Evolutionary conservation across 352 stramenopile species (phyloP), one percentile per base, ranked within the genome.

Genomic region (Phytophthora multivora): DNA sequence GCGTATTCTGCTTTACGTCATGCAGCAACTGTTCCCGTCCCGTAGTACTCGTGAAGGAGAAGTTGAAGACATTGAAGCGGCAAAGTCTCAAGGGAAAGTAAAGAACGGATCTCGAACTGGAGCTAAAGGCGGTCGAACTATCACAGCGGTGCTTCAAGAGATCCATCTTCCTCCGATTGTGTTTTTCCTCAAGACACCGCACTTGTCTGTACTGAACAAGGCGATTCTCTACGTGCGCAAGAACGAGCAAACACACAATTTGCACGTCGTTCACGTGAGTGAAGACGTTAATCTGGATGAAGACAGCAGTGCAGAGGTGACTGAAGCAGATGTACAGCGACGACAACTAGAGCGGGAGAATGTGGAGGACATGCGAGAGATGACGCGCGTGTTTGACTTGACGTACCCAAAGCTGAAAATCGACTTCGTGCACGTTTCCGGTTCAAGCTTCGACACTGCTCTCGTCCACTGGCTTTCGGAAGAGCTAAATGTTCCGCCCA

Each of bases 391-490:
- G 40, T 95, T 97, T 49, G 88, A 97, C 55, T 56, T 83, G 51
- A 96, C 97, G 63, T 98, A 98, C 72, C 92, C 92, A 23, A 96
- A 97, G 61, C 59, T 97, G 33, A 96, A 96, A 79, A 86, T 98
- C 38, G 90, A 96, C 53, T 88, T 97, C 36, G 60, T 97, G 28
- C 72, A 79, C 26, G 80, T 97, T 13, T 77, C 65, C 31, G 77
- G 84, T 21, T 80, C 75, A 15, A 66, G 40, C 36, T 92, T 94
- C 41, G 88, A 93, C 36, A 77, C 86, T 23, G 75, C 79, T n/a
- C 66, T 92, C n/a, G 86, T 98, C 13, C 82, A 97, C 53, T 97
- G 89, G 86, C 50, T 97, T 41, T 76, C 80, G 0, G 59, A 84
- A 31, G 73, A 94, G 40, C 64, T 97, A 21, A 48, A 66, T 13